phyloP scores from a whole-genome alignment of 352 stramenopile species.

The Sclerospora graminicola region DNA sequence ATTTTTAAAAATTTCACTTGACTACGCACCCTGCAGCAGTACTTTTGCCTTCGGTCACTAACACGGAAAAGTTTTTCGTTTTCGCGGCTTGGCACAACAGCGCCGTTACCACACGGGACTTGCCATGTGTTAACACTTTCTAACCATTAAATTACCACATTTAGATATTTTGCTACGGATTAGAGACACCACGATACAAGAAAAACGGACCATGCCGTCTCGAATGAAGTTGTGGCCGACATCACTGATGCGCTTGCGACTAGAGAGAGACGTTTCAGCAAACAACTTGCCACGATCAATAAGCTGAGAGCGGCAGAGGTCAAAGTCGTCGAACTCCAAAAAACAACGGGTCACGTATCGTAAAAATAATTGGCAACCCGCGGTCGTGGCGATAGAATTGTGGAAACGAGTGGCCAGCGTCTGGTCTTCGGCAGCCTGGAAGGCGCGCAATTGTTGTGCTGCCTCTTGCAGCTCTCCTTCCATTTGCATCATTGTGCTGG shows the following conservation, averaged over 20 bases:
- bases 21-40: slow-evolving; percentile 79
- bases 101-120: slow-evolving; percentile 86
- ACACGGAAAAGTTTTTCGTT: slow-evolving; percentile 90
- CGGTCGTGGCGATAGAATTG: slow-evolving; percentile 86
- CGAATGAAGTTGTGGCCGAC: slow-evolving; percentile 92
- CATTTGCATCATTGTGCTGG: slow-evolving; percentile 95
- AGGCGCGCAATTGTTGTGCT: slow-evolving; percentile 54
- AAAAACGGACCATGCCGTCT: slow-evolving; percentile 69
- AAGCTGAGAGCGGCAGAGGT: slow-evolving; percentile 84
- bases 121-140: slow-evolving; percentile 91
- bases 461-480: slow-evolving; percentile 88
- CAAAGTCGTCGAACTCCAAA: slow-evolving; percentile 88
- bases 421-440: slow-evolving; percentile 31
- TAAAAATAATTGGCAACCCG: slow-evolving; percentile 90
- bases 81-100: slow-evolving; percentile 87
- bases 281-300: slow-evolving; percentile 90
- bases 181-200: neutral
- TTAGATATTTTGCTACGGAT: neutral
- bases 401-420: slow-evolving; percentile 40
- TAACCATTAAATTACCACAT: slow-evolving; percentile 4
- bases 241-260: slow-evolving; percentile 88
- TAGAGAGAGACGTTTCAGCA: slow-evolving; percentile 86
- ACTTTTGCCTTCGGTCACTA: slow-evolving; percentile 89
- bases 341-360: slow-evolving; percentile 90
- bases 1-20: neutral